phyloP scores from a whole-genome alignment of 208 protist genomes.

The Leishmania major region DNA sequence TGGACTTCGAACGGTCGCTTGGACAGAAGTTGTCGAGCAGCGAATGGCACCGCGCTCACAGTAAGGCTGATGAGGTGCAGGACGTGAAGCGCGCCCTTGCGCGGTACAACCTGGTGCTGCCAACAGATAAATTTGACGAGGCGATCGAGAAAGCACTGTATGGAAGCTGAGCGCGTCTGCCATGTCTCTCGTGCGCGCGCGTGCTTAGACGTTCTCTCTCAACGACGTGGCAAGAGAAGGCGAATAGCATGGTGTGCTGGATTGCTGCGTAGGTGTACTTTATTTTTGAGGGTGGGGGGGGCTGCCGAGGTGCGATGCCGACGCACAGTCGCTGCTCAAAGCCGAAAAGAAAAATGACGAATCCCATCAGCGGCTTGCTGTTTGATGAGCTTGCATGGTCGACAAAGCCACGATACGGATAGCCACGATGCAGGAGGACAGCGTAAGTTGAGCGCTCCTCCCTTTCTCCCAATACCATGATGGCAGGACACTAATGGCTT shows the following conservation, averaged over 20 bases:
- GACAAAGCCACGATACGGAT: neutral
- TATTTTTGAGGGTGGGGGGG: neutral
- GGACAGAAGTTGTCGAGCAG: constrained; percentile 11
- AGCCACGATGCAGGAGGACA: neutral
- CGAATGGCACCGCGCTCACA: constrained; percentile 12
- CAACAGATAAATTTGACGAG: constrained; percentile 33
- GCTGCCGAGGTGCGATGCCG: neutral
- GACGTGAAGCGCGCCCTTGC: constrained; percentile 20
- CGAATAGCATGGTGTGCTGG: neutral
- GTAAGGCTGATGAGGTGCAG: constrained; percentile 17
- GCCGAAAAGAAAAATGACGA: neutral
- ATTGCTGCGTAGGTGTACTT: neutral
- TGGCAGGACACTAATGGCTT: neutral
- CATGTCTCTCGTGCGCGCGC: neutral
- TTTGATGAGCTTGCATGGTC: neutral
- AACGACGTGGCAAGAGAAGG: neutral
- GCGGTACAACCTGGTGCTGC: constrained; percentile 33
- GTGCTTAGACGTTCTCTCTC: neutral
- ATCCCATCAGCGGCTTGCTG: neutral
- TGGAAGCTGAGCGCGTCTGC: constrained; percentile 8
- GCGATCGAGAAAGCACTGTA: constrained; percentile 30
- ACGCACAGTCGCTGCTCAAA: neutral
- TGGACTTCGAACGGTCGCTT: constrained; percentile 25
- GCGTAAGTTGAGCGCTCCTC: neutral
- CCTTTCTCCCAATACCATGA: neutral